Evolutionary conservation across 495 filamentous ascomycete species (phyloP).

Genomic region (Aspergillus sclerotiicarbonarius): DNA sequence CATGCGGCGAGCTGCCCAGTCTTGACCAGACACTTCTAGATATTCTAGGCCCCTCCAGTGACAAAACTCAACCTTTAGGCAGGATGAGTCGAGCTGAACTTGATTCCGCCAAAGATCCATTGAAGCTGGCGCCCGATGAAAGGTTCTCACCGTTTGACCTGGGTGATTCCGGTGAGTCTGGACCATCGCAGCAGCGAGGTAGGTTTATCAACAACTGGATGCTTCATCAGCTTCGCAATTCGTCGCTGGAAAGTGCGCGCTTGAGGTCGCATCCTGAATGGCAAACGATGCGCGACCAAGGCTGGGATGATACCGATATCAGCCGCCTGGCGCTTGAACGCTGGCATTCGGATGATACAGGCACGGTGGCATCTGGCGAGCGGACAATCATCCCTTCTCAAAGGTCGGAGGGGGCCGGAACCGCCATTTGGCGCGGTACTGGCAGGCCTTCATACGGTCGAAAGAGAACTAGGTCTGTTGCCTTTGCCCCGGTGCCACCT

Average conservation of each 20-base stretch:
- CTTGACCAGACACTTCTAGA: constrained; percentile 2
- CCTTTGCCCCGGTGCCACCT: neutral
- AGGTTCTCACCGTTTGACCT: neutral
- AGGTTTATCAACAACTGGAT: constrained; percentile 33
- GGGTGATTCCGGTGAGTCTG: neutral
- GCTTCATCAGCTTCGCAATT: constrained; percentile 31
- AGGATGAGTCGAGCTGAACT: constrained; percentile 14
- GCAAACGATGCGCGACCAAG: constrained; percentile 15
- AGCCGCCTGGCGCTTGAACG: constrained; percentile 25
- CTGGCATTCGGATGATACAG: constrained; percentile 27
- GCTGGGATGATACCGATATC: constrained; percentile 24
- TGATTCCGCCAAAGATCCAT: constrained; percentile 14
- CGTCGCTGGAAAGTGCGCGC: constrained; percentile 25
- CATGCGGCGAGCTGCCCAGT: constrained; percentile 21
- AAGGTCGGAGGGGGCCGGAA: neutral
- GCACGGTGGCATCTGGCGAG: neutral
- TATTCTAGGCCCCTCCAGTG: no score
- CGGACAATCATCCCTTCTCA: neutral
- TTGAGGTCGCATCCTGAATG: constrained; percentile 25
- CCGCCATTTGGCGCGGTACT: neutral
- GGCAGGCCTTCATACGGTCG: neutral
- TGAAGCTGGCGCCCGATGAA: constrained; percentile 6
- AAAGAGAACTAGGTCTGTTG: neutral
- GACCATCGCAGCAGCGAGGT: neutral
- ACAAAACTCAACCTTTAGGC: no score